Evolutionary conservation across 805 yeast genomes (phyloP).

Genomic region (Teunomyces pallodes): DNA sequence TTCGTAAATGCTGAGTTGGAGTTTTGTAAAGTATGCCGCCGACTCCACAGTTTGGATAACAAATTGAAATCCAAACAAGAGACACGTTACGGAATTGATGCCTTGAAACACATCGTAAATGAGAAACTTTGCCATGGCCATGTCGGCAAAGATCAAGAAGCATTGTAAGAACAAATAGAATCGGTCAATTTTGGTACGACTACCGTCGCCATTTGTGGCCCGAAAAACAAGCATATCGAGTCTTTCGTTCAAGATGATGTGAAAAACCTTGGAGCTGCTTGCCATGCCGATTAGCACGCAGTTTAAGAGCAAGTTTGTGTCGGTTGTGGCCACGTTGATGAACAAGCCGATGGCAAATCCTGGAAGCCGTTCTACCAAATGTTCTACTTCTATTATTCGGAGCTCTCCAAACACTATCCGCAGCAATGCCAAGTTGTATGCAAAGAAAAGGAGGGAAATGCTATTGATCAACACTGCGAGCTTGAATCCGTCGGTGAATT

Average conservation of each 20-base stretch:
- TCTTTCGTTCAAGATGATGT: conserved; percentile 65
- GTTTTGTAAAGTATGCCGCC: conserved; percentile 45
- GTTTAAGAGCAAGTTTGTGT: conserved; percentile 55
- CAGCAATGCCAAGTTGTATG: conserved; percentile 44
- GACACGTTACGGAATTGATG: conserved; percentile 51
- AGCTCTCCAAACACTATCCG: conserved; percentile 67
- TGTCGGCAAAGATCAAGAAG: conserved; percentile 49
- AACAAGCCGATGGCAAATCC: conserved; percentile 46
- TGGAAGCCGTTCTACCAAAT: conserved; percentile 40
- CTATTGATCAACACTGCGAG: conserved; percentile 28
- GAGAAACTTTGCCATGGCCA: conserved; percentile 50
- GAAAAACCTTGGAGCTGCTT: conserved; percentile 58
- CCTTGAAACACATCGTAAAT: conserved; percentile 55
- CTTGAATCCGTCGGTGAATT: conserved; percentile 30
- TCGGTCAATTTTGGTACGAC: conserved; percentile 18
- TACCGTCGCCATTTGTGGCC: conserved; percentile 20
- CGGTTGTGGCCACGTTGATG: conserved; percentile 61
- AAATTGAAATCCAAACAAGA: conserved; percentile 75
- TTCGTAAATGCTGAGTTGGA: conserved; percentile 55
- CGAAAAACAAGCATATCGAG: conserved; percentile 38
- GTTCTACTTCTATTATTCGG: conserved; percentile 73
- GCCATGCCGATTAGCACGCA: conserved; percentile 37
- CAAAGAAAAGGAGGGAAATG: conserved; percentile 16
- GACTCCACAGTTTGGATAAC: conserved; percentile 59
- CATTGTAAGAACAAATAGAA: conserved; percentile 37